phyloP scores from a whole-genome alignment of 441 rosid species.

The Erodium moschatum region DNA sequence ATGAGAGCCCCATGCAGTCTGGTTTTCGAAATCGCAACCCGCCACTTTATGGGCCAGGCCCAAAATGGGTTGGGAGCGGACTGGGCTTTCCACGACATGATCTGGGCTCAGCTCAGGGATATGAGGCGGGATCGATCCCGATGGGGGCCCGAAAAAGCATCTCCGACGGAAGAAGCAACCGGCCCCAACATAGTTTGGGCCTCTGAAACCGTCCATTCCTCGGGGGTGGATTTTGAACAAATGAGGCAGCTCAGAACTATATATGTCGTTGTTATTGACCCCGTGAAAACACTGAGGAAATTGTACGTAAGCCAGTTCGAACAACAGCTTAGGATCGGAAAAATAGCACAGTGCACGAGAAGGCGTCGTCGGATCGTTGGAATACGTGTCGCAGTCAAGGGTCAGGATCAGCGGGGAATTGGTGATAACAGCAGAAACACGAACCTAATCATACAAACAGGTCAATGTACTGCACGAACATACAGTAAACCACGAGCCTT shows the following conservation, averaged over 20 bases:
- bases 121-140: conserved; percentile 16
- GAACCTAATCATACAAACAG: conserved; percentile 26
- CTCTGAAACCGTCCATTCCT: conserved; percentile 45
- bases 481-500: too few species aligned
- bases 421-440: conserved; percentile 58
- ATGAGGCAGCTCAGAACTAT: conserved; percentile 33
- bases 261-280: conserved; percentile 42
- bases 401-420: conserved; percentile 52
- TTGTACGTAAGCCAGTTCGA: conserved; percentile 39
- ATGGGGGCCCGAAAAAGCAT: conserved; percentile 39
- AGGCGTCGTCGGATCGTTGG: conserved; percentile 48
- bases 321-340: conserved; percentile 26
- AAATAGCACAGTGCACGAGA: conserved; percentile 42
- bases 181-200: conserved; percentile 42
- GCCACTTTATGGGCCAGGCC: conserved; percentile 44
- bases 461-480: too few species aligned
- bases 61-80: conserved; percentile 24
- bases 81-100: conserved; percentile 21
- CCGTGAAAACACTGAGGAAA: conserved; percentile 58
- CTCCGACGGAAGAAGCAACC: conserved; percentile 44
- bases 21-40: conserved; percentile 39
- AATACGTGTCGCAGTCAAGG: conserved; percentile 69
- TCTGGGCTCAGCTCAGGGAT: conserved; percentile 29
- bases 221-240: conserved; percentile 25
- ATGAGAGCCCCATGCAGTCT: conserved; percentile 58